Evolutionary conservation across 2,329 filamentous ascomycete genomes (phyloP).

Genomic region (Hyphodiscus sp.): DNA sequence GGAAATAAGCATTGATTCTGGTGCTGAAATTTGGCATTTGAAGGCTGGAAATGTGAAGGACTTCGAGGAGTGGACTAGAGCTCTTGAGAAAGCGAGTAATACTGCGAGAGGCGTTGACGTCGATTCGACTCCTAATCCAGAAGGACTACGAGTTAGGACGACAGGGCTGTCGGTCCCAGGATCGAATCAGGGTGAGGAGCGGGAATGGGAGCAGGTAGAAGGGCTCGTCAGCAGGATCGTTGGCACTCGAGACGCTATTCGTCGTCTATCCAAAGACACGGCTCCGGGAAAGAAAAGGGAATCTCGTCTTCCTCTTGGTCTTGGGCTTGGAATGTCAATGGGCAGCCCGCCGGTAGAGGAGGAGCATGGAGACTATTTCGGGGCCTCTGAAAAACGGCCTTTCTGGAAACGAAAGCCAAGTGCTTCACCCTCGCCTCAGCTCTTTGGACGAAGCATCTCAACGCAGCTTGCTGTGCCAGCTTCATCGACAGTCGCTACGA

Average conservation of each 20-base stretch:
- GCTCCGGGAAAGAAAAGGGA: conserved; percentile 39
- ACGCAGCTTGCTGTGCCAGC: conserved; percentile 26
- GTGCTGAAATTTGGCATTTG: conserved; percentile 94
- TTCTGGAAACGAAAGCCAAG: conserved; percentile 92
- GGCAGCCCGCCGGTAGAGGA: conserved; percentile 24
- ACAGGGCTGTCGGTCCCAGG: conserved; percentile 16
- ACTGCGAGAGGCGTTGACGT: conserved; percentile 49
- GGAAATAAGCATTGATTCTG: conserved; percentile 95
- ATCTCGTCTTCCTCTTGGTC: conserved; percentile 18
- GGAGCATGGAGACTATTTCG: conserved; percentile 51
- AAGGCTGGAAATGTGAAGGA: conserved; percentile 76
- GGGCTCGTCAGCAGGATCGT: conserved; percentile 78
- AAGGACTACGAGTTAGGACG: conserved; percentile 31
- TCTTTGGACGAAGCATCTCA: conserved; percentile 19
- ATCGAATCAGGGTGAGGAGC: conserved; percentile 53
- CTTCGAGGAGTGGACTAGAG: conserved; percentile 80
- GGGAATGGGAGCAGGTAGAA: conserved; percentile 84
- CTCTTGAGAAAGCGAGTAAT: conserved; percentile 75
- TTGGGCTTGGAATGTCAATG: conserved; percentile 27
- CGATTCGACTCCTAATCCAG: conserved; percentile 16
- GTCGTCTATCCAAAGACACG: conserved; percentile 79
- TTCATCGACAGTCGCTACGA: conserved; percentile 17
- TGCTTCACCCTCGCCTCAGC: conserved; percentile 23
- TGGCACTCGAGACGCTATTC: conserved; percentile 81
- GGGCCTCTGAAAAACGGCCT: conserved; percentile 55